Percentiles rank a stretch among this genome's conserved stretches.
Conservation (phyloP, 1,284 basidiomycete species). For the Dichomitus squalens region DNA sequence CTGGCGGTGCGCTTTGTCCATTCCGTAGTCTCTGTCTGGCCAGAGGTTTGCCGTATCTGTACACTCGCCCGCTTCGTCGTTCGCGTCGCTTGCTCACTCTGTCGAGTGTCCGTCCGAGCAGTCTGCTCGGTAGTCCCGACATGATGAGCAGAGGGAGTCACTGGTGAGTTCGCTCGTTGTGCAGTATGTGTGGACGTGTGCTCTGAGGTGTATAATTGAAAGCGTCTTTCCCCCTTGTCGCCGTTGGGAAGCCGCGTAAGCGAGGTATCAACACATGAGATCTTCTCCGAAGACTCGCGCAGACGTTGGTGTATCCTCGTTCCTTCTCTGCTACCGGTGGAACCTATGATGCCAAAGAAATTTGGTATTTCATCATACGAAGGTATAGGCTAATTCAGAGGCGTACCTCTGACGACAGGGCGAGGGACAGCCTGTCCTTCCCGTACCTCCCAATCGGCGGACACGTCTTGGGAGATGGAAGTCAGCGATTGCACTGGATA, state of each 20-base stretch:
- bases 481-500: not conserved
- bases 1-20: not conserved
- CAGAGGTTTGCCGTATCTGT: too few relatives aligned
- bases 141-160: not conserved
- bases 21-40: not conserved
- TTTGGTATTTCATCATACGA: too few relatives aligned
- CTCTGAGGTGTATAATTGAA: not conserved
- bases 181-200: not conserved
- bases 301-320: constrained; percentile 15
- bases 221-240: not conserved
- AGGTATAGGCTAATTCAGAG: not conserved
- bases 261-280: constrained; percentile 3
- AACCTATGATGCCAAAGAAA: not conserved
- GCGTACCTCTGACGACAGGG: not conserved
- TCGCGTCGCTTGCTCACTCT: not conserved
- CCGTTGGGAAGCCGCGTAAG: not conserved
- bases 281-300: constrained; percentile 3
- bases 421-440: not conserved
- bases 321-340: not conserved
- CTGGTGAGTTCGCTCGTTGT: not conserved
- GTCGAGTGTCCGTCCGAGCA: not conserved
- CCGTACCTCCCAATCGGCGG: not conserved
- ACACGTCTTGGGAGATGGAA: not conserved
- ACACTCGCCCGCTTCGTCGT: too few relatives aligned
- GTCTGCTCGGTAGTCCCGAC: too few relatives aligned